phyloP scores from a whole-genome alignment of 2,329 filamentous ascomycete genomes.

The Penicillium sp. region DNA sequence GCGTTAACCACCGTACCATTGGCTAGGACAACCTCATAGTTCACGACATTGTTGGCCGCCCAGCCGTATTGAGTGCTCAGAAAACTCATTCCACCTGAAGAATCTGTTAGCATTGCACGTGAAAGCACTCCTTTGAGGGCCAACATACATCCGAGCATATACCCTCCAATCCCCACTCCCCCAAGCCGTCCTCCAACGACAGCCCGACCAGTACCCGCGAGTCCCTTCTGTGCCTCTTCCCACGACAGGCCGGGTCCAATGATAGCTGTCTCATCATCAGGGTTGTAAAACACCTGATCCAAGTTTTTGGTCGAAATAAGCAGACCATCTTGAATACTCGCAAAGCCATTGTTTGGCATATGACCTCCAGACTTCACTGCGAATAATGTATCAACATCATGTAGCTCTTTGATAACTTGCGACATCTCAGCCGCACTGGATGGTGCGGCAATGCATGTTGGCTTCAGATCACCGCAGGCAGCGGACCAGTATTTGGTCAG shows the following conservation, averaged over 20 bases:
- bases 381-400: conserved; percentile 54
- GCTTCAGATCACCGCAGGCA: conserved; percentile 47
- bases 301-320: conserved; percentile 53
- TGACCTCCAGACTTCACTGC: conserved; percentile 59
- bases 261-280: conserved; percentile 44
- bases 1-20: conserved; percentile 52
- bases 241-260: conserved; percentile 43
- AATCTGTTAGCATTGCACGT: conserved; percentile 13
- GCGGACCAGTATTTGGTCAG: conserved; percentile 54
- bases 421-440: conserved; percentile 57
- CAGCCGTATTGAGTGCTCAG: conserved; percentile 56
- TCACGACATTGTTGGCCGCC: conserved; percentile 53
- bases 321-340: conserved; percentile 50
- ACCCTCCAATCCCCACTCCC: conserved; percentile 53
- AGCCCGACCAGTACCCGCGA: conserved; percentile 38
- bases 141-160: conserved; percentile 49
- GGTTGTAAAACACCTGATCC: conserved; percentile 41
- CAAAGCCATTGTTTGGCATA: conserved; percentile 52
- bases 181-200: conserved; percentile 53
- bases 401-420: conserved; percentile 56
- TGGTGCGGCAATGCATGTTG: conserved; percentile 55
- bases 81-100: conserved; percentile 49
- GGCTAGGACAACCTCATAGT: conserved; percentile 54
- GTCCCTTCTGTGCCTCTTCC: conserved; percentile 39
- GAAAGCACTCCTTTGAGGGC: background rate